Conservation (phyloP, 768 basidiomycete species). For the Hericium alpestre region DNA sequence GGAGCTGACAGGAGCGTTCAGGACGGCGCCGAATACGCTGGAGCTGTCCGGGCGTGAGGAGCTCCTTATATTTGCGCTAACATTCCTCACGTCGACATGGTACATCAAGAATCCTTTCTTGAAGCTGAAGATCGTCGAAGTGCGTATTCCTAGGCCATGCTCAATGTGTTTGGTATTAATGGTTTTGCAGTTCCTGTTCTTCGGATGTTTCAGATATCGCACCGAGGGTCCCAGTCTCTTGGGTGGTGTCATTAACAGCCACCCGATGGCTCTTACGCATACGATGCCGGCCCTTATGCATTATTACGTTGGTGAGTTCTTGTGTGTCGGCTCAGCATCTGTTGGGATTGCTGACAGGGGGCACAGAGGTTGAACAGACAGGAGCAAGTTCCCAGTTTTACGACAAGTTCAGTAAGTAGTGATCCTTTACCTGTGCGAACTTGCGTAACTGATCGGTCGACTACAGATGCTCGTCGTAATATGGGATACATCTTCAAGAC, state of each 20-base stretch:
- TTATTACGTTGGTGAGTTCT: slow-evolving; percentile 78
- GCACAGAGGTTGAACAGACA: slow-evolving; percentile 88
- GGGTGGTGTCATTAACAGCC: slow-evolving; percentile 72
- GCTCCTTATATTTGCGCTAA: slow-evolving; percentile 76
- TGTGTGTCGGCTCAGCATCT: no score
- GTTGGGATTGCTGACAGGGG: no score
- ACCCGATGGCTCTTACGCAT: slow-evolving; percentile 77
- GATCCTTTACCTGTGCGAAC: neutral
- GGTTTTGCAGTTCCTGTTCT: slow-evolving; percentile 52
- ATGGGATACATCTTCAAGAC: slow-evolving; percentile 81
- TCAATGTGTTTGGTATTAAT: slow-evolving; percentile 1
- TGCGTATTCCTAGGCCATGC: slow-evolving; percentile 22
- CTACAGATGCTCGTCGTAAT: slow-evolving; percentile 36
- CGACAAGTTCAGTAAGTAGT: slow-evolving; percentile 82
- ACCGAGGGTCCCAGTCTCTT: slow-evolving; percentile 66
- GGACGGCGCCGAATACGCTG: slow-evolving; percentile 67
- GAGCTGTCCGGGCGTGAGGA: slow-evolving; percentile 80
- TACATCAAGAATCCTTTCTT: slow-evolving; percentile 99
- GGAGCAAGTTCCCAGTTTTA: slow-evolving; percentile 98
- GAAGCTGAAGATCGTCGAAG: slow-evolving; percentile 93
- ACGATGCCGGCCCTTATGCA: slow-evolving; percentile 86
- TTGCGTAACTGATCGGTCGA: slow-evolving; percentile 42
- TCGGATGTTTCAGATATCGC: slow-evolving; percentile 52
- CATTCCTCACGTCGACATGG: slow-evolving; percentile 88
- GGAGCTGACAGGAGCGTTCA: slow-evolving; percentile 10